A percentile compares a stretch with the other conserved stretches of the same genome.
These are phyloP conservation scores for Suillus sp. DNA, from an alignment of 768 basidiomycete species.

Conservation along the genomic window DNA sequence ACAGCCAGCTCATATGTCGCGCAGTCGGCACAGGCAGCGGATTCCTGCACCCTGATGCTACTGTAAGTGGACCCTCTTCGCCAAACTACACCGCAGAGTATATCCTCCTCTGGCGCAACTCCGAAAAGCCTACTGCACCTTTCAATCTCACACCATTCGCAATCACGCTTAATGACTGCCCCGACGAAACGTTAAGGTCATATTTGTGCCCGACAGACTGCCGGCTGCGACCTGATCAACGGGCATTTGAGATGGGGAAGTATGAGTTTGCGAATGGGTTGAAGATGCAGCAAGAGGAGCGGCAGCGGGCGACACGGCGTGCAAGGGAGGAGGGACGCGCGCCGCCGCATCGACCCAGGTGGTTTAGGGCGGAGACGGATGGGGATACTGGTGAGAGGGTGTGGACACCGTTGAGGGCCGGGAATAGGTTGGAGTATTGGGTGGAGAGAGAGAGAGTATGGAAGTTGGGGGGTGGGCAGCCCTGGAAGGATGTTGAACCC, in stretches of 20 bases:
- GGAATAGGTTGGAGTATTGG: conserved; percentile 79
- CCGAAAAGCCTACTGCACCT: conserved; percentile 72
- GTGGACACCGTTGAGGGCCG: conserved; percentile 69
- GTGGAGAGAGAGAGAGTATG: conserved; percentile 69
- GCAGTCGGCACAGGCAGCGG: conserved; percentile 61
- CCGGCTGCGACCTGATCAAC: conserved; percentile 87
- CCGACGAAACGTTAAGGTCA: conserved; percentile 63
- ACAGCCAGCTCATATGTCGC: conserved; percentile 89
- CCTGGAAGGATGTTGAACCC: conserved; percentile 71
- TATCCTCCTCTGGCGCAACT: conserved; percentile 91
- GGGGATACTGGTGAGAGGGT: conserved; percentile 88
- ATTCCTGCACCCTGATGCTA: conserved; percentile 71
- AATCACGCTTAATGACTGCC: conserved; percentile 88
- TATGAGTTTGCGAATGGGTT: conserved; percentile 83
- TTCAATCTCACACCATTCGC: conserved; percentile 97
- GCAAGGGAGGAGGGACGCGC: conserved; percentile 74
- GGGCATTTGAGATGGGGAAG: conserved; percentile 88
- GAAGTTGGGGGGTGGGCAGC: conserved; percentile 35
- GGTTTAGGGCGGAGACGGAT: conserved; percentile 85
- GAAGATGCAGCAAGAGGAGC: conserved; percentile 82
- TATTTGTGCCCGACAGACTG: conserved; percentile 91
- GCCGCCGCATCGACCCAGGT: conserved; percentile 77
- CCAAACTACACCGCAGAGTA: conserved; percentile 62
- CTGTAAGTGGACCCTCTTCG: conserved; percentile 48
- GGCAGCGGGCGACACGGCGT: conserved; percentile 68